Percentiles rank a stretch among this genome's conserved stretches.
These are phyloP conservation scores for Apiospora malaysiana DNA, from an alignment of 2,329 filamentous ascomycete species.

Conservation along the genomic window DNA sequence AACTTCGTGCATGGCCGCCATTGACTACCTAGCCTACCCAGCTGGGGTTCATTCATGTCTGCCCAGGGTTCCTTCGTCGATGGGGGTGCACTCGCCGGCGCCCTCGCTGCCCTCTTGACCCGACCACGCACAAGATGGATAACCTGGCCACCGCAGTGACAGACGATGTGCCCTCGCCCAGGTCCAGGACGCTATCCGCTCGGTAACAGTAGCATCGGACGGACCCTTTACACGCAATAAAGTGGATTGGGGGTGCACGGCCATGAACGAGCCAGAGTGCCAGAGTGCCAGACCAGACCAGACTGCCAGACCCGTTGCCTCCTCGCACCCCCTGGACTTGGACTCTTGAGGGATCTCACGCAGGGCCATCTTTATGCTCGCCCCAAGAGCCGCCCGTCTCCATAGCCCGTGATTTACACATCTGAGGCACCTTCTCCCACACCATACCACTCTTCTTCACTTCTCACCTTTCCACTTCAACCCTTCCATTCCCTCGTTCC, in stretches of 20 bases:
- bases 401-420: conserved; percentile 13
- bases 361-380: conserved; percentile 10
- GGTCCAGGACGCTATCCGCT: background rate
- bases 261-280: background rate
- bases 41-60: too few relatives aligned
- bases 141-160: background rate
- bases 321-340: background rate
- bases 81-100: background rate
- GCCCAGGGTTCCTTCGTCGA: background rate
- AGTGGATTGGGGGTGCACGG: conserved; percentile 3
- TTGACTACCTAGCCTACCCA: background rate
- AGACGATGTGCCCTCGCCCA: background rate
- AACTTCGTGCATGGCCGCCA: background rate
- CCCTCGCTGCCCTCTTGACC: background rate
- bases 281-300: background rate
- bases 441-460: conserved; percentile 13
- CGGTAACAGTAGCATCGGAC: conserved; percentile 10
- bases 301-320: conserved; percentile 9
- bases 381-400: background rate
- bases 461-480: conserved; percentile 16
- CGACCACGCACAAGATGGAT: background rate
- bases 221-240: conserved; percentile 17
- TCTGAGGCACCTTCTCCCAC: conserved; percentile 16
- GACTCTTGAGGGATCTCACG: background rate
- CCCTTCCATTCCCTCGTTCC: conserved; percentile 22